These are phyloP conservation scores for Hyaloperonospora brassicae DNA, from an alignment of 352 stramenopile genomes.

Conservation along the genomic window DNA sequence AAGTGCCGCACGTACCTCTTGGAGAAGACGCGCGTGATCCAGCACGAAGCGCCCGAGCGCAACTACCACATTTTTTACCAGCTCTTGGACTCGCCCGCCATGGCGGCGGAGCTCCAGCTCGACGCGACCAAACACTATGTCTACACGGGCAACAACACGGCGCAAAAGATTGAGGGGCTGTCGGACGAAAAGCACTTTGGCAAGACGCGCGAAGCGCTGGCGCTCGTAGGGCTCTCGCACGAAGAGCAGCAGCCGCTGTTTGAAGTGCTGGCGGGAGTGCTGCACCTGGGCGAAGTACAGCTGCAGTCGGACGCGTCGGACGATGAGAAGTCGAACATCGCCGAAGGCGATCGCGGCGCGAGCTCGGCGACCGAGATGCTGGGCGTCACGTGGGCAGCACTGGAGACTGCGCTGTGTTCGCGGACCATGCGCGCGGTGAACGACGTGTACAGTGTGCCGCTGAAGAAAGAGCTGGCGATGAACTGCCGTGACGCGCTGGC, in stretches of 20 bases:
- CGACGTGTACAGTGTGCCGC: conserved; percentile 57
- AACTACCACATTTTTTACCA: conserved; percentile 98
- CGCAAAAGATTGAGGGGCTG: conserved; percentile 59
- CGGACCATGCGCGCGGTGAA: conserved; percentile 79
- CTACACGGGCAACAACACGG: conserved; percentile 64
- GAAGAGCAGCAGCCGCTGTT: conserved; percentile 90
- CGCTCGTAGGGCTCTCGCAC: conserved; percentile 72
- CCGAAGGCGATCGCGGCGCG: conserved; percentile 33
- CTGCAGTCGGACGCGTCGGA: conserved; percentile 66
- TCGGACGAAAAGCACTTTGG: conserved; percentile 77
- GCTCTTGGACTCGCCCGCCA: conserved; percentile 50
- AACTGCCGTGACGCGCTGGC: conserved; percentile 92
- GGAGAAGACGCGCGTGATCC: conserved; percentile 95
- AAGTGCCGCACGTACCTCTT: conserved; percentile 95
- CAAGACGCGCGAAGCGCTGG: conserved; percentile 61
- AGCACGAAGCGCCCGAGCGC: conserved; percentile 88
- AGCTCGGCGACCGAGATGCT: conserved; percentile 74
- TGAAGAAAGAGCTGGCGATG: conserved; percentile 81
- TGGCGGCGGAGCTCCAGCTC: conserved; percentile 37
- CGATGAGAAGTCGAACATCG: conserved; percentile 72
- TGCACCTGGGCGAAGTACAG: conserved; percentile 92
- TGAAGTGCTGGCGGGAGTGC: conserved; percentile 85
- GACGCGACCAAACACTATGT: conserved; percentile 44
- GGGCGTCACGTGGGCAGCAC: conserved; percentile 79
- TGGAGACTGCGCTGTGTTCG: conserved; percentile 90